Base-by-base conservation (phyloP, 2,329 filamentous ascomycete genomes). In the Aspergillus ochraceus region DNA sequence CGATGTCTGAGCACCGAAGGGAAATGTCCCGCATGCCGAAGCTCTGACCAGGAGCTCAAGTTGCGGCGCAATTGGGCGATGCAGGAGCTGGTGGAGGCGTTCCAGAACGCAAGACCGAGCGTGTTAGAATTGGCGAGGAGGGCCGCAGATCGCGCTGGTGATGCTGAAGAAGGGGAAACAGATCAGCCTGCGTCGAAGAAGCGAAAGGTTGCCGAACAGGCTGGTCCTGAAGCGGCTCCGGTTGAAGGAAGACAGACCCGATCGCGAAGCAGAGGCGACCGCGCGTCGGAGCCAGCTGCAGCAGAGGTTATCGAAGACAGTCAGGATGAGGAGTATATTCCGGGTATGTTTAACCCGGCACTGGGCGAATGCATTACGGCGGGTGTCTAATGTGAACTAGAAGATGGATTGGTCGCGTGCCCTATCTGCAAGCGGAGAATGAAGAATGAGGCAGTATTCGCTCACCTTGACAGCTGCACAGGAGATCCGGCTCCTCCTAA, bases 11-110 rank as follows among this genome's bases (percentile, higher is more conserved):
- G 89, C 2, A 84, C 86, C 32, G 92, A 97, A 66, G 90, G 92
- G 9, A 92, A 90, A 76, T 99, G 95, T 69, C 95, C 95, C 0
- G 82, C 91, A 1, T 99, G 95, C 76, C 88, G 92, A 54, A 80
- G 86, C 6, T 76, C 81, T 0, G 91, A 96, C 66, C 92, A 97
- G 73, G 92, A 94, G 72, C 84, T 91, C 61, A 95, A 91, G 74
- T 73, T 99, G 66, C 84, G 92, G 60, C 88, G 89, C 51, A 98
- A 98, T 74, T 90, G 89, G 84, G 88, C 89, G 0, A 81, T 98
- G 64, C 87, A 95, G 70, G 93, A 98, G 71, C 83, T 94, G 1
- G 90, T 97, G 9, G 88, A 91, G 45, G 85, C 88, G 0, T 99
- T 97, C 66, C 80, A 85, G 64, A 83, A 81, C 55, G 86, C 87